Evolutionary conservation across 31 red algal species (phyloP).

Genomic region (Asparagopsis taxiformis): DNA sequence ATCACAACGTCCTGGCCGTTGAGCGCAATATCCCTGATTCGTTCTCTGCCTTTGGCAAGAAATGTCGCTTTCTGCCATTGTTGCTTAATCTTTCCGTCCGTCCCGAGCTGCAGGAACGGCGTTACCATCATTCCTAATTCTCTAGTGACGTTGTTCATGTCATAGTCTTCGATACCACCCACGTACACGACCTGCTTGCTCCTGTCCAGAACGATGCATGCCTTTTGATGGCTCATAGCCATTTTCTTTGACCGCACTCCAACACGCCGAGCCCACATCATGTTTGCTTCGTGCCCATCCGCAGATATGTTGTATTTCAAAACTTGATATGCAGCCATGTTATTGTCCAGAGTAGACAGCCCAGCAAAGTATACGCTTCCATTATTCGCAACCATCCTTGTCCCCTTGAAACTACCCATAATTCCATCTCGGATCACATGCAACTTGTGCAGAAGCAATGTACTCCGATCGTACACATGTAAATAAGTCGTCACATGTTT

Average conservation of each 20-base stretch:
- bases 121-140: slow-evolving; percentile 21
- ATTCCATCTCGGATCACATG: background rate
- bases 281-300: too few species aligned
- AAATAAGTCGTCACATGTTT: background rate
- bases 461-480: background rate
- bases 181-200: too few species aligned
- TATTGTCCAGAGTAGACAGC: too few species aligned
- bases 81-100: slow-evolving; percentile 16
- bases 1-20: slow-evolving; percentile 19
- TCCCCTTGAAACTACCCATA: background rate
- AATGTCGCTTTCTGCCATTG: slow-evolving; percentile 35
- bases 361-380: slow-evolving; percentile 27
- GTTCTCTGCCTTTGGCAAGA: slow-evolving; percentile 18
- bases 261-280: too few species aligned
- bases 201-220: too few species aligned
- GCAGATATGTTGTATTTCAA: too few species aligned
- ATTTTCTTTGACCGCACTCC: too few species aligned
- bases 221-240: too few species aligned
- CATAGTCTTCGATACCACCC: slow-evolving; percentile 30
- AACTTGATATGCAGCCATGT: too few species aligned
- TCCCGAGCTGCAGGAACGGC: slow-evolving; percentile 22
- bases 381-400: slow-evolving; percentile 2
- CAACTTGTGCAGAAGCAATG: background rate
- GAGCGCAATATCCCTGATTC: slow-evolving; percentile 35
- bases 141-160: background rate